These are phyloP conservation scores for Solanum acaule DNA, from an alignment of 257 asterid genomes.

Conservation along the genomic window DNA sequence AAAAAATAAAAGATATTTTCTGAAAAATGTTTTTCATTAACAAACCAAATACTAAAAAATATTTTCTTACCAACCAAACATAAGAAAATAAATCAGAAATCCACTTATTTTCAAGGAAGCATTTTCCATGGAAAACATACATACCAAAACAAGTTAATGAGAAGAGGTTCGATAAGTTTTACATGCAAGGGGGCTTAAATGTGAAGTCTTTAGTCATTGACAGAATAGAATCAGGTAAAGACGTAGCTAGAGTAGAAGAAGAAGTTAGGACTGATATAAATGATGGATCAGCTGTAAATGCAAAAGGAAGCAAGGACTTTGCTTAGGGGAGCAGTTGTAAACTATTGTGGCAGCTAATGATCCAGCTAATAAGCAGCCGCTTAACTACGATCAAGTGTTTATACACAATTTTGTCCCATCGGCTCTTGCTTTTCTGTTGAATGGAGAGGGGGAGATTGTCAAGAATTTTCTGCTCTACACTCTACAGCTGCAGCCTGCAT, in stretches of 20 bases:
- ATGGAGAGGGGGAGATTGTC: slow-evolving; percentile 68
- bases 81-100: too few relatives aligned
- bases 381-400: slow-evolving; percentile 63
- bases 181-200: slow-evolving; percentile 51
- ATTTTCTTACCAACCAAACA: too few relatives aligned
- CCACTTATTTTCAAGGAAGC: too few relatives aligned
- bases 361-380: slow-evolving; percentile 45
- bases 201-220: slow-evolving; percentile 49
- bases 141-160: slow-evolving; percentile 12
- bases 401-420: slow-evolving; percentile 77
- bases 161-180: slow-evolving; percentile 49
- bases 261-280: background rate
- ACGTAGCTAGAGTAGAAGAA: slow-evolving; percentile 8
- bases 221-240: slow-evolving; percentile 22
- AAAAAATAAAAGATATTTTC: too few relatives aligned
- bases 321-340: slow-evolving; percentile 51
- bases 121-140: too few relatives aligned
- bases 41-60: too few relatives aligned
- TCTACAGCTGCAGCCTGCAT: slow-evolving; percentile 43
- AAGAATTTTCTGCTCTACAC: slow-evolving; percentile 70
- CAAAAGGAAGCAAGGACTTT: slow-evolving; percentile 71
- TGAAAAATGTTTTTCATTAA: too few relatives aligned
- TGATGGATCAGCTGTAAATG: slow-evolving; percentile 21
- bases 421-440: slow-evolving; percentile 76
- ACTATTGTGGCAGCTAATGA: slow-evolving; percentile 64